Evolutionary conservation across 306 rosid species (phyloP), one percentile per base, ranked within the genome.

Genomic region (Cucurbita ficifolia): DNA sequence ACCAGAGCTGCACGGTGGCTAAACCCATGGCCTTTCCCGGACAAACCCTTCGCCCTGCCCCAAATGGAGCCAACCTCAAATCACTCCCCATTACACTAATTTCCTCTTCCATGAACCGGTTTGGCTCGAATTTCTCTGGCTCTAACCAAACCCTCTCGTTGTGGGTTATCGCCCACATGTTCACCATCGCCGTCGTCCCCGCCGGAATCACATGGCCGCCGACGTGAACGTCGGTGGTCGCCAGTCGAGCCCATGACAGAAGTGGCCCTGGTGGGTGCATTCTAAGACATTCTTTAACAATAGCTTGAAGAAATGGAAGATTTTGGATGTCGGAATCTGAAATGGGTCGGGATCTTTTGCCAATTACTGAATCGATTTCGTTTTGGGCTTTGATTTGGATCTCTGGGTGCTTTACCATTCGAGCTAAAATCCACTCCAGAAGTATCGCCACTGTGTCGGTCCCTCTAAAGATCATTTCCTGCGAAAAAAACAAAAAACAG

Each of bases 391-490:
- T 82, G 36, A 73, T 4, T 72, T 84, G 88, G 24, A 82, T 64
- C 24, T 79, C 80, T 33, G 83, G 88, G 79, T 82, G 82, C 6
- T 79, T 10, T 4, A 84, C 78, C 82, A 84, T 74, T 61, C 80
- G 42, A 0, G 88, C 84, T 35, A 84, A 57, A 38, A 81, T 52
- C 88, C 88, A 84, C 49, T 84, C 88, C 0, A 79, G 18, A 4
- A 84, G 81, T 8, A 82, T 74, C 2, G 88, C 85, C 14, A 79
- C 80, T 0, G 88, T 84, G 46, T 84, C 88, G 7, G 85, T 79
- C 46, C 88, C 88, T 75, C 85, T 43, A 43, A 84, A 84, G 5
- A 84, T 82, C 88, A 84, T 84, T 51, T 84, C 88, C 88, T 84
- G 61, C 2, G 6, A 13, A 14, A 5, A 49, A 1, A 14, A 49